Conservation (phyloP, 192 early-diverging fungal species). For the Coemansia sp. region DNA sequence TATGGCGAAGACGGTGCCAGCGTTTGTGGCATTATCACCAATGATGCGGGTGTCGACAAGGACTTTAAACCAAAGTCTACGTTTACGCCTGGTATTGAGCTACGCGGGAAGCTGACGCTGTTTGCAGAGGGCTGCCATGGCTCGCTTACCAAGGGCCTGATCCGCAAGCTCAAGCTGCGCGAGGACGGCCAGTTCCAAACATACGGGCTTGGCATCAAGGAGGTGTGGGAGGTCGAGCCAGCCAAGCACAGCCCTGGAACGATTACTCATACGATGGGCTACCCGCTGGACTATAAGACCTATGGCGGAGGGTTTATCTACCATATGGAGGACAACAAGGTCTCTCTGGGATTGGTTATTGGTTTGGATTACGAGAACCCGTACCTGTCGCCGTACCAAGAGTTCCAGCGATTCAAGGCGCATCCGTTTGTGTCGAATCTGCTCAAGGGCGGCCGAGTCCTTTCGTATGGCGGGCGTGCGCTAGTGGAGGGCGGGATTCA, state of each 20-base stretch:
- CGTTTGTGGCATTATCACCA: slow-evolving; percentile 89
- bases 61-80: slow-evolving; percentile 84
- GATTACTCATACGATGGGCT: slow-evolving; percentile 86
- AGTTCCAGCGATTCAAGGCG: slow-evolving; percentile 95
- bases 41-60: slow-evolving; percentile 92
- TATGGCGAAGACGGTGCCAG: slow-evolving; percentile 85
- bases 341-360: slow-evolving; percentile 85
- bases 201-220: slow-evolving; percentile 95
- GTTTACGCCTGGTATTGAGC: slow-evolving; percentile 93
- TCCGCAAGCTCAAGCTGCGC: slow-evolving; percentile 84
- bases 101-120: slow-evolving; percentile 89
- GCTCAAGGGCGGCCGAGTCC: slow-evolving; percentile 85
- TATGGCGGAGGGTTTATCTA: slow-evolving; percentile 97
- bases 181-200: slow-evolving; percentile 86
- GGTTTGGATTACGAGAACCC: slow-evolving; percentile 96
- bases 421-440: slow-evolving; percentile 81
- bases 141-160: slow-evolving; percentile 86
- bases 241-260: slow-evolving; percentile 81
- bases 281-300: slow-evolving; percentile 85
- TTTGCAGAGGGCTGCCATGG: slow-evolving; percentile 99
- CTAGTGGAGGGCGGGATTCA: slow-evolving; percentile 95
- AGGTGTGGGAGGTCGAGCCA: slow-evolving; percentile 94
- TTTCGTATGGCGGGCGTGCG: slow-evolving; percentile 95
- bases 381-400: slow-evolving; percentile 91
- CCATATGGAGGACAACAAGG: slow-evolving; percentile 88